phyloP scores from a whole-genome alignment of 1,284 basidiomycete genomes.

The Hortiboletus rubellus region DNA sequence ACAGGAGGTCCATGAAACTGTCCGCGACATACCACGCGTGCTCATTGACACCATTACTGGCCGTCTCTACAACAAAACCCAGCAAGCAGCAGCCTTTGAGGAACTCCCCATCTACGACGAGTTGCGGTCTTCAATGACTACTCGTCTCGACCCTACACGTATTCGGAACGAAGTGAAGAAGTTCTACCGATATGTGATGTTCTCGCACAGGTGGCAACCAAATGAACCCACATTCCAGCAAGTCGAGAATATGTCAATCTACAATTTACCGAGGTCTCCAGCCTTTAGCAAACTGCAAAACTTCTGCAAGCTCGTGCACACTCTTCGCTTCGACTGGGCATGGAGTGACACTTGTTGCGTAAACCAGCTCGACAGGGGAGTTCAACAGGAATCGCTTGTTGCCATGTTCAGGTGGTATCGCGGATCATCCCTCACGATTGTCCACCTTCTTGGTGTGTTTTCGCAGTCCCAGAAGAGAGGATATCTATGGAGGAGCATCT shows the following conservation, averaged over 20 bases:
- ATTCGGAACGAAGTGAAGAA: constrained; percentile 4
- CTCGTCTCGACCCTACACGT: neutral
- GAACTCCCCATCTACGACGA: neutral
- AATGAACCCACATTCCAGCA: constrained; percentile 4
- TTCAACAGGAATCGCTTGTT: constrained; percentile 11
- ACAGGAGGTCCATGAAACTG: neutral
- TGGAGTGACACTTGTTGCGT: constrained; percentile 19
- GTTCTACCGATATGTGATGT: constrained; percentile 15
- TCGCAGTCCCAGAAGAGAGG: neutral
- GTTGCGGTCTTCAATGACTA: constrained; percentile 13
- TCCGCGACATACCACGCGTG: neutral
- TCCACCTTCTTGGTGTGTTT: neutral
- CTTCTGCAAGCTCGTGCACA: constrained; percentile 7
- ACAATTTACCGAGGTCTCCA: neutral
- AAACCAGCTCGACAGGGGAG: neutral
- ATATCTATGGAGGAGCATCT: neutral
- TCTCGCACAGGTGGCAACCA: constrained; percentile 11
- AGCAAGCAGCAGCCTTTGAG: neutral
- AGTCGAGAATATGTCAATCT: constrained; percentile 4
- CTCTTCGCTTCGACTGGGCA: constrained; percentile 6
- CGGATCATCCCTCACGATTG: constrained; percentile 6
- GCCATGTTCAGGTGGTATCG: constrained; percentile 19
- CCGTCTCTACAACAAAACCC: neutral
- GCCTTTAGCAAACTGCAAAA: neutral
- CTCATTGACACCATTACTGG: neutral